Evolutionary conservation across 768 basidiomycete species (phyloP), one percentile per base, ranked within the genome.

Genomic region (Exsudoporus frostii): DNA sequence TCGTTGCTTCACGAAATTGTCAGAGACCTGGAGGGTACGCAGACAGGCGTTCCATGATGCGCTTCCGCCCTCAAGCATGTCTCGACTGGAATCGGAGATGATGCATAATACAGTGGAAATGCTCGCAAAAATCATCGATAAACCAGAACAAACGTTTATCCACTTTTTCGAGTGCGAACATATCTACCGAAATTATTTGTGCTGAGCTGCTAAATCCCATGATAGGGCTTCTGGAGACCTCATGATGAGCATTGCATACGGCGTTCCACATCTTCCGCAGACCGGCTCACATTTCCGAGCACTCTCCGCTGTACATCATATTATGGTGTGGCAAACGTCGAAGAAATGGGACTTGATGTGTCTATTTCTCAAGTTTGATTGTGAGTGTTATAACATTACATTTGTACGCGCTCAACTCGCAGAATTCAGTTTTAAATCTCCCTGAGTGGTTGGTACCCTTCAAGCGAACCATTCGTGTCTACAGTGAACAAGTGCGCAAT

Each of bases 321-420:
- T 52, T 11, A 48, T 48, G 45, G 45, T 52, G 14, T 47, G 30
- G 38, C 45, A 52, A 33, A 48, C 51, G 7, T 48, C 51, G 25
- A 15, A 48, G 24, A 27, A 53, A 48, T 53, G 51, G 51, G 51
- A 53, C 45, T 25, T 41, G 13, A 48, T 48, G 30, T 53, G 51
- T 41, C 4, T 48, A 15, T 48, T 53, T 48, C 37, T 53, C 38
- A 40, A 40, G 38, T 25, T 48, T 1, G 45, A 48, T 20, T 27
- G 51, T 40, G 38, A 33, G 51, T 7, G 5, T 34, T 11, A 27
- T 15, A 13, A 3, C 8, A 30, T 19, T 9, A 7, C 19, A 15
- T 19, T 25, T 27, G 24, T 34, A n/a, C 5, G 9, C n/a, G 13
- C 19, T 48, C 30, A 33, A 33, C 22, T 25, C 19, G 10, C 10